Evolutionary conservation across 441 rosid genomes (phyloP).

Genomic region (Sinapis alba): DNA sequence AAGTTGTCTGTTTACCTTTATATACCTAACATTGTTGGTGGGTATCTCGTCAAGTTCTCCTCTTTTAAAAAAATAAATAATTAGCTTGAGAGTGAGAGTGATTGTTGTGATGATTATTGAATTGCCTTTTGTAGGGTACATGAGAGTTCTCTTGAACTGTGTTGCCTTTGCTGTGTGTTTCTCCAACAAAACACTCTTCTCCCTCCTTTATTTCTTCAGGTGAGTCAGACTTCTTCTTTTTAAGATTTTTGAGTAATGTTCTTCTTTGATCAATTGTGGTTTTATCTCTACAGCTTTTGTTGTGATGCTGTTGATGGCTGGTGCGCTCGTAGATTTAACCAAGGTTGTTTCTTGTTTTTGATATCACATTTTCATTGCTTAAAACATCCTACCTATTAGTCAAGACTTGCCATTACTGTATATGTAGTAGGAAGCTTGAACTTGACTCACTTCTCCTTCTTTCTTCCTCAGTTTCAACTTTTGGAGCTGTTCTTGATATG

Average conservation of each 20-base stretch:
- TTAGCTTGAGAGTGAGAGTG: neutral
- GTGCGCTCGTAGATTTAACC: slow-evolving; percentile 96
- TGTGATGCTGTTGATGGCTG: slow-evolving; percentile 98
- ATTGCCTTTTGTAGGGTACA: slow-evolving; percentile 55
- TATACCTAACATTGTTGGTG: slow-evolving; percentile 90
- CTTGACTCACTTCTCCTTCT: slow-evolving; percentile 9
- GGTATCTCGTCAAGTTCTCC: slow-evolving; percentile 23
- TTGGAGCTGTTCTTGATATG: slow-evolving; percentile 99
- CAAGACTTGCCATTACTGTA: neutral
- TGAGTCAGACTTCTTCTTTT: slow-evolving; percentile 27
- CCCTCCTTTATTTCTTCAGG: slow-evolving; percentile 82
- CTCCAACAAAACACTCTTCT: slow-evolving; percentile 79
- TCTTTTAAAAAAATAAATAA: too few relatives aligned
- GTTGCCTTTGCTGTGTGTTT: slow-evolving; percentile 85
- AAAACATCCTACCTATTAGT: neutral
- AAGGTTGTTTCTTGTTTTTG: slow-evolving; percentile 48
- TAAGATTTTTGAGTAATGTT: neutral
- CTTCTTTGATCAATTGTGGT: slow-evolving; percentile 24
- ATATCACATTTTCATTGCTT: neutral
- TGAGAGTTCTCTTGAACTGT: slow-evolving; percentile 80
- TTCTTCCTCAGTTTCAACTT: slow-evolving; percentile 74
- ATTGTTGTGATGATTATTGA: slow-evolving; percentile 20
- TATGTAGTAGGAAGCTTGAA: slow-evolving; percentile 3
- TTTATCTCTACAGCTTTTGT: slow-evolving; percentile 66
- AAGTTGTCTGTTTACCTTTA: slow-evolving; percentile 80